Conservation (phyloP, 169 alveolate genomes). For the Cardiosporidium cionae region DNA sequence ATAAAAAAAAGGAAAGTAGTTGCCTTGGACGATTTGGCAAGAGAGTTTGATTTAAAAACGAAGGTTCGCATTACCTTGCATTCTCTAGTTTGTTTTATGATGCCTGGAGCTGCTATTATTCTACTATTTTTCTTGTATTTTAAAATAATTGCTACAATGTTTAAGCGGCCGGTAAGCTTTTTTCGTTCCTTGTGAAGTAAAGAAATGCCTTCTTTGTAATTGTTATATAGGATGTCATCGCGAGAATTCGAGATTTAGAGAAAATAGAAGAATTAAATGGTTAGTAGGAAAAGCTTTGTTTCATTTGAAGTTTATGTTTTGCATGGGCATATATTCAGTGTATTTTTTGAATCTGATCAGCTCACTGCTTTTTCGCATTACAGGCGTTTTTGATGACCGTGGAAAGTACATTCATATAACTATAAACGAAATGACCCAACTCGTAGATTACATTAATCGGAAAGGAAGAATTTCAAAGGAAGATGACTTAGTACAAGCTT, state of each 20-base stretch:
- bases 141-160: too few species aligned
- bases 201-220: too few species aligned
- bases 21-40: neutral
- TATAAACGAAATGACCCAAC: neutral
- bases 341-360: neutral
- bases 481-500: neutral
- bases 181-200: too few species aligned
- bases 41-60: neutral
- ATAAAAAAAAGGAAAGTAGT: neutral
- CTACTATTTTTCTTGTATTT: too few species aligned
- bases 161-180: too few species aligned
- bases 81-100: too few species aligned
- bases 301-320: neutral
- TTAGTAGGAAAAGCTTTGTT: neutral
- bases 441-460: neutral
- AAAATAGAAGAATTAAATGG: neutral
- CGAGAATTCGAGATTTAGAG: neutral
- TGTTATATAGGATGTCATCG: neutral
- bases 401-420: neutral
- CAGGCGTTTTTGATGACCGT: neutral
- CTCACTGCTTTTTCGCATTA: neutral
- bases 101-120: too few species aligned
- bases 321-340: neutral
- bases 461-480: neutral
- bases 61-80: too few species aligned